These are phyloP conservation scores for Avena eriantha DNA, from an alignment of 176 grass and related monocot species.

Conservation along the genomic window DNA sequence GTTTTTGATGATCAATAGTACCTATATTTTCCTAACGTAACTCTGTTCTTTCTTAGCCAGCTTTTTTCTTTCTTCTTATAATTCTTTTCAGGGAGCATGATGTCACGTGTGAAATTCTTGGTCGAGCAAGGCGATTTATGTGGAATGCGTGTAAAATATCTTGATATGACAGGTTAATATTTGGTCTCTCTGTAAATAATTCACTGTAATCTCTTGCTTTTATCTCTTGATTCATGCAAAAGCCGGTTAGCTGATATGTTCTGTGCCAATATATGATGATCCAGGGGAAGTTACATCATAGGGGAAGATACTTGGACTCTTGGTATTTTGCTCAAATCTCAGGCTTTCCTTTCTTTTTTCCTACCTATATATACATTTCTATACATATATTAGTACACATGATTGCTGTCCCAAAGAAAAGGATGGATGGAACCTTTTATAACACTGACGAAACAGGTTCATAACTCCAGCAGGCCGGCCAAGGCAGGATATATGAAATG, in stretches of 20 bases:
- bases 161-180: background rate
- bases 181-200: background rate
- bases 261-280: background rate
- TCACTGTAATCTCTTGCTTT: background rate
- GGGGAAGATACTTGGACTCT: background rate
- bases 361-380: background rate
- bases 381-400: background rate
- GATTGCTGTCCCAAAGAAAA: background rate
- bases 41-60: background rate
- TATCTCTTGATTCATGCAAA: background rate
- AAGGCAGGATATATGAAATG: background rate
- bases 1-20: background rate
- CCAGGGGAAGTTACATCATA: background rate
- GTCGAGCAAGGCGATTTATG: no score
- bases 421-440: background rate
- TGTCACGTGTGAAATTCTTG: background rate
- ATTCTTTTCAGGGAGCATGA: background rate
- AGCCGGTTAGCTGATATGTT: background rate
- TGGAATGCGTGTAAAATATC: background rate
- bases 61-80: background rate
- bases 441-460: background rate
- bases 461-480: background rate
- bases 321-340: background rate
- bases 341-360: background rate
- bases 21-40: no score